Percentiles rank a stretch among this genome's conserved stretches.
Conservation (phyloP, 2,329 filamentous ascomycete species). For the Colletotrichum navitas region DNA sequence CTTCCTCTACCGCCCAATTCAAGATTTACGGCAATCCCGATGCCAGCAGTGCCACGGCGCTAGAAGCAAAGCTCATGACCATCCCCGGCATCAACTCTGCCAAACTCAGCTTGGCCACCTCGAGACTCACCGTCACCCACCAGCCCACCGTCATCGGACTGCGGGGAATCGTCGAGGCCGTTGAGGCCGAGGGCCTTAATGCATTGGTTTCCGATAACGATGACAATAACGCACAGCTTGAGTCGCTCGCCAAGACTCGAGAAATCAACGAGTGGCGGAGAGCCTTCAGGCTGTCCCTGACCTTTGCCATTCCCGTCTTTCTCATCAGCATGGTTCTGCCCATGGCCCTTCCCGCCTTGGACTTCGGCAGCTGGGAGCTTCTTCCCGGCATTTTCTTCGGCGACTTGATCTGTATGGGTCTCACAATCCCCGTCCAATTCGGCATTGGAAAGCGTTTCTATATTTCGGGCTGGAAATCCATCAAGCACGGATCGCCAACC, state of each 20-base stretch:
- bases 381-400: conserved; percentile 87
- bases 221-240: conserved; percentile 96
- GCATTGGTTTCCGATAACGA: conserved; percentile 91
- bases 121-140: conserved; percentile 80
- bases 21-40: conserved; percentile 86
- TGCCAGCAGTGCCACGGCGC: conserved; percentile 75
- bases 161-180: conserved; percentile 82
- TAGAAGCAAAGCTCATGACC: conserved; percentile 76
- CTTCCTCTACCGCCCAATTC: conserved; percentile 76
- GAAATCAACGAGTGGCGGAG: conserved; percentile 94
- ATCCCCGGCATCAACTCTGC: conserved; percentile 81
- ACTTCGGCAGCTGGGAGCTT: conserved; percentile 78
- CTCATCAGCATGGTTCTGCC: conserved; percentile 93
- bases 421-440: conserved; percentile 96
- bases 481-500: conserved; percentile 91
- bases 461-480: conserved; percentile 88
- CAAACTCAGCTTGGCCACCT: conserved; percentile 78
- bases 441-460: conserved; percentile 97
- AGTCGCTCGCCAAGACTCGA: conserved; percentile 94
- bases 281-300: conserved; percentile 81
- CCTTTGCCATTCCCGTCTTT: conserved; percentile 91
- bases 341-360: conserved; percentile 81
- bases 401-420: conserved; percentile 83
- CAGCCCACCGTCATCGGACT: conserved; percentile 80
- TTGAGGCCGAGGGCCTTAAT: conserved; percentile 88